These are phyloP conservation scores for Psilocybe azurescens DNA, from an alignment of 768 basidiomycete genomes.

Conservation along the genomic window DNA sequence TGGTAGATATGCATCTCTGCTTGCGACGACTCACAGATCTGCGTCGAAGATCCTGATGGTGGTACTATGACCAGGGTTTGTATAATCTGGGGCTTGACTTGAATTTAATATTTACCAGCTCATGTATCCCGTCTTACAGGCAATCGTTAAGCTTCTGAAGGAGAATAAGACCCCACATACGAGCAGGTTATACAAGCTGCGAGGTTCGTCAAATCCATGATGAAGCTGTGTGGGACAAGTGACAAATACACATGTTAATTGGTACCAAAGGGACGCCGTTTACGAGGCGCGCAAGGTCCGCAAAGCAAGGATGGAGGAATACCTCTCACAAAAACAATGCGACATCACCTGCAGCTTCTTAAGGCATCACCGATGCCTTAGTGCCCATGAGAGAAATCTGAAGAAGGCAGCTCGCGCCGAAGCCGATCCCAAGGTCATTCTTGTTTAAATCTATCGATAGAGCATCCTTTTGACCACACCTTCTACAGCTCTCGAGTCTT, in stretches of 20 bases:
- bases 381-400: neutral
- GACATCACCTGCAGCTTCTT: neutral
- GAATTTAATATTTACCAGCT: no score
- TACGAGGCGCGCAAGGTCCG: neutral
- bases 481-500: constrained; percentile 1
- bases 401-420: neutral
- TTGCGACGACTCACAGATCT: neutral
- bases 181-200: neutral
- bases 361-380: neutral
- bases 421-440: neutral
- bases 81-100: neutral
- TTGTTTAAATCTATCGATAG: neutral
- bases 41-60: neutral
- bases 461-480: neutral
- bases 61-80: neutral
- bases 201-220: neutral
- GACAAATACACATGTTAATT: neutral
- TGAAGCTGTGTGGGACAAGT: neutral
- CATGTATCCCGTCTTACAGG: neutral
- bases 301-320: neutral
- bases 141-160: neutral
- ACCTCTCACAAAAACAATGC: neutral
- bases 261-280: neutral
- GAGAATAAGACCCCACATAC: neutral
- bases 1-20: neutral